Evolutionary conservation across 2,329 filamentous ascomycete species (phyloP).

Genomic region (Cercospora zeina): DNA sequence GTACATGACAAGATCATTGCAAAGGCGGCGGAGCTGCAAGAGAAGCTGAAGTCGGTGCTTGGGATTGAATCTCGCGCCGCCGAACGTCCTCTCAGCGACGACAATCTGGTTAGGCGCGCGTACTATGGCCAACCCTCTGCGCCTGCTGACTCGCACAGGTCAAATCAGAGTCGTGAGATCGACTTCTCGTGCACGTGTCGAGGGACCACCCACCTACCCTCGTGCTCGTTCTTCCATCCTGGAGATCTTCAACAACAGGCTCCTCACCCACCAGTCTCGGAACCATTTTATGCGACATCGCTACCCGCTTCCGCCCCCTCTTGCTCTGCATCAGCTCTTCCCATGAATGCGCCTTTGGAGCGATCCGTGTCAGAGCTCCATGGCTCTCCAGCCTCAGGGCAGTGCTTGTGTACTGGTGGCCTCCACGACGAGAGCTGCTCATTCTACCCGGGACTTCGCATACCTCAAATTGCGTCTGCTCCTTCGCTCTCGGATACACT

Average conservation of each 20-base stretch:
- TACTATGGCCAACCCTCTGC: constrained; percentile 13
- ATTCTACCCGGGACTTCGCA: constrained; percentile 25
- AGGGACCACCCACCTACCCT: constrained; percentile 17
- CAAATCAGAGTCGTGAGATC: constrained; percentile 20
- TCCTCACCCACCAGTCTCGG: neutral
- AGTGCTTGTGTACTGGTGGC: constrained; percentile 28
- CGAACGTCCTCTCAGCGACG: neutral
- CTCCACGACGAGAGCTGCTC: constrained; percentile 26
- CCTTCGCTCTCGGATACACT: neutral
- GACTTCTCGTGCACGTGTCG: constrained; percentile 23
- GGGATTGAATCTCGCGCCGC: constrained; percentile 2
- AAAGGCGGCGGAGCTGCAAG: constrained; percentile 24
- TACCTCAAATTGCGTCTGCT: constrained; percentile 17
- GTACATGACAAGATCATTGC: constrained; percentile 59
- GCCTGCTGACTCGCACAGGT: constrained; percentile 14
- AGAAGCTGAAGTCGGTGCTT: neutral
- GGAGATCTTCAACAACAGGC: constrained; percentile 17
- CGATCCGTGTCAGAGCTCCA: constrained; percentile 25
- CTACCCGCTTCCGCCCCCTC: constrained; percentile 19
- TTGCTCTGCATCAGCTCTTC: constrained; percentile 11
- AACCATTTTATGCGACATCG: constrained; percentile 21
- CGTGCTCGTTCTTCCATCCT: constrained; percentile 27
- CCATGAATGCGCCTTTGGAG: constrained; percentile 10
- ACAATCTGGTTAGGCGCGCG: constrained; percentile 16
- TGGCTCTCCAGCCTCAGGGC: constrained; percentile 23